Evolutionary conservation across 2,329 filamentous ascomycete genomes (phyloP).

Genomic region (Hymenoscyphus linearis): DNA sequence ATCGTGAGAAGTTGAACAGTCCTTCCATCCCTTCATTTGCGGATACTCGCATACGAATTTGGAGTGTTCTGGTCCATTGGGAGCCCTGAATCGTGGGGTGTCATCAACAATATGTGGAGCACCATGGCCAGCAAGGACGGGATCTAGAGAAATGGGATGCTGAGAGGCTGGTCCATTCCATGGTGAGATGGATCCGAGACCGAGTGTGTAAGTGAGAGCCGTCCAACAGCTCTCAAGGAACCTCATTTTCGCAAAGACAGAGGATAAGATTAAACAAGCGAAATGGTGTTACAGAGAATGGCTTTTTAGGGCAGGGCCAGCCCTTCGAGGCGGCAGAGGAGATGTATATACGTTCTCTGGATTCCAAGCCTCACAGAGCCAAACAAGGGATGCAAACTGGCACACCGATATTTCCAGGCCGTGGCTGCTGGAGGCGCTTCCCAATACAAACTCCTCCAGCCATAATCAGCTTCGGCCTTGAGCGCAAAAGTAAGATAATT

Average conservation of each 20-base stretch:
- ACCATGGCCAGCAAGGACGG: background rate
- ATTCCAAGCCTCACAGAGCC: background rate
- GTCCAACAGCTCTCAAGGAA: constrained; percentile 1
- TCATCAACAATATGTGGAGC: background rate
- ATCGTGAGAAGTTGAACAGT: background rate
- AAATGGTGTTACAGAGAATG: background rate
- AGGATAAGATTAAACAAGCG: background rate
- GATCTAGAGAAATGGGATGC: background rate
- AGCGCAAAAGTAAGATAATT: background rate
- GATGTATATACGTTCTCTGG: background rate
- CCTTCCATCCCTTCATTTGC: constrained; percentile 2
- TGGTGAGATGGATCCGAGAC: background rate
- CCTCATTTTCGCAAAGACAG: background rate
- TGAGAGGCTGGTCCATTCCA: background rate
- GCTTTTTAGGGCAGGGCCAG: background rate
- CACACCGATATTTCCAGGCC: background rate
- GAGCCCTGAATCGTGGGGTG: background rate
- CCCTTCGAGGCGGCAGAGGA: background rate
- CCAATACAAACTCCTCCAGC: background rate
- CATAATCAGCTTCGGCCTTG: background rate
- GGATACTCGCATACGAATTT: constrained; percentile 6
- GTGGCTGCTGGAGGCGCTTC: background rate
- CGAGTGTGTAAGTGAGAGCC: background rate
- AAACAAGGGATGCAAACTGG: background rate
- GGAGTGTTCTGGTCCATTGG: background rate